A percentile compares a stretch with the other conserved stretches of the same genome.
Evolutionary conservation across 495 filamentous ascomycete species (phyloP).

Genomic region (Aspergillus campestris): DNA sequence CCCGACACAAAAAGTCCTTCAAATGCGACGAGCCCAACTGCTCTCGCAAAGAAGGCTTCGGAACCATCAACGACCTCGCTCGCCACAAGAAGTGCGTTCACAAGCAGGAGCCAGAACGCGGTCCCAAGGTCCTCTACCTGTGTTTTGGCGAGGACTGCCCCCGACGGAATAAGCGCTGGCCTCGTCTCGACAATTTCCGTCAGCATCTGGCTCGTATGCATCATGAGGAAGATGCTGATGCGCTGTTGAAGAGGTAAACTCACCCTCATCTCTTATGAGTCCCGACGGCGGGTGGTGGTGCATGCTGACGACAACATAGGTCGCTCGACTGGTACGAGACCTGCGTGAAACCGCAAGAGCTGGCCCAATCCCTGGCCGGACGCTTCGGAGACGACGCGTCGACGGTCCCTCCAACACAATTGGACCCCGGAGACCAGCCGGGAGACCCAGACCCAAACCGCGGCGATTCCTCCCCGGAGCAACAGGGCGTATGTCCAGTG

Average conservation of each 20-base stretch:
- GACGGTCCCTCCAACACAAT: not conserved
- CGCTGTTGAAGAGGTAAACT: constrained; percentile 46
- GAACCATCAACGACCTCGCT: constrained; percentile 71
- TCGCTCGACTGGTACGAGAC: constrained; percentile 36
- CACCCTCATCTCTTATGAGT: not conserved
- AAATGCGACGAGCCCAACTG: constrained; percentile 58
- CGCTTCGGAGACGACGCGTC: constrained; percentile 5
- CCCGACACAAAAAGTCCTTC: constrained; percentile 67
- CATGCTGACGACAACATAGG: constrained; percentile 13
- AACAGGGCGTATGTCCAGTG: too few species aligned
- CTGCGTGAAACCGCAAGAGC: constrained; percentile 10
- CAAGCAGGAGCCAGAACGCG: constrained; percentile 42
- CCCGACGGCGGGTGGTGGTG: not conserved
- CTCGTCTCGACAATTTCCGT: constrained; percentile 84
- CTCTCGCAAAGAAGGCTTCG: constrained; percentile 58
- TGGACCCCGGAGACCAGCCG: not conserved
- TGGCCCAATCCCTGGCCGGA: constrained; percentile 3
- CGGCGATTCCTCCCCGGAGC: not conserved
- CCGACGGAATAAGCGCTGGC: constrained; percentile 71
- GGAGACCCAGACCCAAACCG: not conserved
- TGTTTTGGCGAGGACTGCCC: constrained; percentile 59
- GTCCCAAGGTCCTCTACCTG: constrained; percentile 51
- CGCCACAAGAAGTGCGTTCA: constrained; percentile 68
- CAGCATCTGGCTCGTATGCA: constrained; percentile 81
- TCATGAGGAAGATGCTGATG: constrained; percentile 41